phyloP scores from a whole-genome alignment of 2,329 filamentous ascomycete species.

The Tolypocladium ovalisporum region DNA sequence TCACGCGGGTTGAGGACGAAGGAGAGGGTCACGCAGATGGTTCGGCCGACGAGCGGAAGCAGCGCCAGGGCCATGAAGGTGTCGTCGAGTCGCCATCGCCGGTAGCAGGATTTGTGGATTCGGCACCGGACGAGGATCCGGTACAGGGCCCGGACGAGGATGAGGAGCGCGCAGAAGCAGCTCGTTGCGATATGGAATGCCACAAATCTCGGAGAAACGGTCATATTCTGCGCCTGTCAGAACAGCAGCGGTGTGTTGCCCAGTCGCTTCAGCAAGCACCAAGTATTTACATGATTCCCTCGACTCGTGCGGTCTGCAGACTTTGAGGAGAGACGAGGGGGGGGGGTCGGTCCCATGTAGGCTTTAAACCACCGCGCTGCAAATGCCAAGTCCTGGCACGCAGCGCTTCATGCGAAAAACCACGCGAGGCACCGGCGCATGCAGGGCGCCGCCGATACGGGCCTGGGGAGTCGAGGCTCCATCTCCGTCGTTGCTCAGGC shows the following conservation, averaged over 20 bases:
- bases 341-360: background rate
- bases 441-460: background rate
- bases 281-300: background rate
- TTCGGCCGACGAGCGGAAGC: background rate
- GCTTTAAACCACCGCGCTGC: background rate
- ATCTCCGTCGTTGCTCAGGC: background rate
- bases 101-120: background rate
- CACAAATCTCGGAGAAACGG: background rate
- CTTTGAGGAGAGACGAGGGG: background rate
- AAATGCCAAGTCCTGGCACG: background rate
- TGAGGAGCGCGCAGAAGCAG: background rate
- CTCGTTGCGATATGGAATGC: background rate
- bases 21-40: background rate
- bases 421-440: background rate
- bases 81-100: background rate
- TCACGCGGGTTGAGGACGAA: background rate
- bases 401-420: background rate
- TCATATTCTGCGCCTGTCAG: background rate
- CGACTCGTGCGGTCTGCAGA: background rate
- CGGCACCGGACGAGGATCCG: background rate
- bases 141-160: background rate
- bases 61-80: background rate
- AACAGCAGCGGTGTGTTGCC: too few relatives aligned
- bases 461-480: background rate
- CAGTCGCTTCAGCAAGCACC: background rate